Evolutionary conservation across 306 rosid genomes (phyloP), one percentile per base, ranked within the genome.

Genomic region (Morella rubra): DNA sequence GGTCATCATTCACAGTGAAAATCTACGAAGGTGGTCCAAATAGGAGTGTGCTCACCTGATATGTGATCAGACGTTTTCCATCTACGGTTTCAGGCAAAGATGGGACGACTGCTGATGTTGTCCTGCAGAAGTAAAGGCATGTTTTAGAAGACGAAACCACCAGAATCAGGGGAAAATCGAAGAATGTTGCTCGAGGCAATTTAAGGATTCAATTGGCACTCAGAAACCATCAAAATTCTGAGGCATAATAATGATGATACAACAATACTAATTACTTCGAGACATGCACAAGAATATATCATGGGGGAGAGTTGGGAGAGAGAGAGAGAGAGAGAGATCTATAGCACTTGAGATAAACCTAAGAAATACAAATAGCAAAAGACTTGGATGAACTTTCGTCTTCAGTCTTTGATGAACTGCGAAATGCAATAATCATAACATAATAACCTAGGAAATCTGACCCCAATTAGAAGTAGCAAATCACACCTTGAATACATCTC

Each of bases 31-130:
- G 24, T 45, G 19, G 50, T 42, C 24, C 80, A 71, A 72, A 64
- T 13, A 49, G 27, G 69, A 53, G 22, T 8, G 64, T 47, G 49
- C 59, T 70, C 50, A 93, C 96, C 92, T 90, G 96, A 73, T 83
- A 76, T 71, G 84, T 69, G 56, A 90, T 90, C 5, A 66, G 79
- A 50, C 97, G 97, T 84, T 90, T 90, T 74, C 97, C 97, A 24
- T 85, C 92, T n/a, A 79, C 74, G 54, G 84, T 86, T 74, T 90
- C 93, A 14, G 89, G 83, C 69, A 81, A 52, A 41, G 87, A 78
- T 16, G 90, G 82, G 49, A 45, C 37, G 37, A 32, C 37, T 32
- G 37, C 79, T 44, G 76, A 73, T 6, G 81, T 12, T 45, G 74
- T 82, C 83, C 97, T 92, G 88, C 72, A 73, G 72, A 72, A 69